Evolutionary conservation across 768 basidiomycete genomes (phyloP), one percentile per base, ranked within the genome.

Genomic region (Agaricus bisporus): DNA sequence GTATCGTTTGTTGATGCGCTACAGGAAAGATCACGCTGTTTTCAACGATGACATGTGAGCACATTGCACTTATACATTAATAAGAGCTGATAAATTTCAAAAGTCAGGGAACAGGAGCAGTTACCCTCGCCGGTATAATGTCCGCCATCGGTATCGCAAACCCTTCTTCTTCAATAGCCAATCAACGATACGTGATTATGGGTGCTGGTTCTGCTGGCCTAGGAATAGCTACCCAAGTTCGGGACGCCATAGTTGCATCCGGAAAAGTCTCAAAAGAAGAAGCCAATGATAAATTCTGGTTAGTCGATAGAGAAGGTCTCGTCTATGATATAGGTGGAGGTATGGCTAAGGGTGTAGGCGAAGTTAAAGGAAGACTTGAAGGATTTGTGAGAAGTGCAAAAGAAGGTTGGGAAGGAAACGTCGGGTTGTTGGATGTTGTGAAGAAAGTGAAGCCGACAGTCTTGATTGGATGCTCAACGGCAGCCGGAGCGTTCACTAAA

Each of bases 11-110:
- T 73, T 93, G 36, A 73, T 82, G 39, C 69, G 72, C 37, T 91
- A 88, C 66, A 73, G 75, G 8, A 73, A 79, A 41, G 66, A 75
- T n/a, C 86, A 88, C 58, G 71, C 84, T 0, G 78, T 82, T 4
- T 87, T 93, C 74, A 94, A 94, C 63, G 91, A 94, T 57, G 91
- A 94, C 64, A 86, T 92, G 85, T 85, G 65, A 1, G 65, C 37
- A 32, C 32, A 32, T 2, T 32, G 7, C 11, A 7, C 32, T 4
- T 11, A 22, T 32, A 7, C 32, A 32, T 7, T 7, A 6, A 3
- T 11, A 1, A 32, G 8, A 32, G 4, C 32, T 32, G 8, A 32
- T 29, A 2, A 20, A 22, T 22, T 10, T 17, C 28, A 39, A 14
- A 54, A 87, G 84, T 25, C 86, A 88, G 73, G 85, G 86, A 35